Evolutionary conservation across 179 eudicot species (phyloP).

Genomic region (Nepenthes alata): DNA sequence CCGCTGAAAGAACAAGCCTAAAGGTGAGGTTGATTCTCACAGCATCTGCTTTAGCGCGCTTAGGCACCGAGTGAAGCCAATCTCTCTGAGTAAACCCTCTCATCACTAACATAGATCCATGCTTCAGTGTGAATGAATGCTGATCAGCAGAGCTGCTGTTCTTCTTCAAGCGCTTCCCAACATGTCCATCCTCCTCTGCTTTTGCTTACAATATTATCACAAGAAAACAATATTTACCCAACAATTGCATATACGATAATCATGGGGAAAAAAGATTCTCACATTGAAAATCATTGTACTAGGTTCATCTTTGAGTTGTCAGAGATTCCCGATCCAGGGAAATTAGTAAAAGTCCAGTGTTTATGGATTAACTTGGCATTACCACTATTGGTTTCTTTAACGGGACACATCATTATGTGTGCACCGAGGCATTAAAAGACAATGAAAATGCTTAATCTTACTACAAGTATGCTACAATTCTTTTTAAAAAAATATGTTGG

Average conservation of each 20-base stretch:
- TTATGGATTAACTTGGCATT: too few species aligned
- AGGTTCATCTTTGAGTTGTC: too few species aligned
- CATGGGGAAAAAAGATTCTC: too few species aligned
- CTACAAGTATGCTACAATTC: too few species aligned
- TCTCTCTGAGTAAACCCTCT: conserved; percentile 85
- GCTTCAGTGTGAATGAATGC: conserved; percentile 55
- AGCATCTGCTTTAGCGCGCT: conserved; percentile 67
- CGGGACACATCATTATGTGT: too few species aligned
- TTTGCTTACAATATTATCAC: conserved; percentile 9
- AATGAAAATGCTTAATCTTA: too few species aligned
- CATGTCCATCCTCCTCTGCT: conserved; percentile 27
- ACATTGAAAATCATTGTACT: too few species aligned
- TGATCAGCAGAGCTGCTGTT: conserved; percentile 20
- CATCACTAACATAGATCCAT: conserved; percentile 84
- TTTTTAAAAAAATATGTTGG: too few species aligned
- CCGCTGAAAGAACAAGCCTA: conserved; percentile 34
- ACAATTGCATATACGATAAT: neutral
- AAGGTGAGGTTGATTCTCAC: conserved; percentile 82
- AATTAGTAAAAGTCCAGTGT: too few species aligned
- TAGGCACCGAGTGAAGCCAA: conserved; percentile 91
- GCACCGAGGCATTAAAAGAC: too few species aligned
- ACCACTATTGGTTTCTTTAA: too few species aligned
- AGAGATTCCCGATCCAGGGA: too few species aligned
- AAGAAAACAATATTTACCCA: neutral
- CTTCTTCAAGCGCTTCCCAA: conserved; percentile 49